Conservation (phyloP, 2,329 filamentous ascomycete genomes). For the Lecanicillium sp. region DNA sequence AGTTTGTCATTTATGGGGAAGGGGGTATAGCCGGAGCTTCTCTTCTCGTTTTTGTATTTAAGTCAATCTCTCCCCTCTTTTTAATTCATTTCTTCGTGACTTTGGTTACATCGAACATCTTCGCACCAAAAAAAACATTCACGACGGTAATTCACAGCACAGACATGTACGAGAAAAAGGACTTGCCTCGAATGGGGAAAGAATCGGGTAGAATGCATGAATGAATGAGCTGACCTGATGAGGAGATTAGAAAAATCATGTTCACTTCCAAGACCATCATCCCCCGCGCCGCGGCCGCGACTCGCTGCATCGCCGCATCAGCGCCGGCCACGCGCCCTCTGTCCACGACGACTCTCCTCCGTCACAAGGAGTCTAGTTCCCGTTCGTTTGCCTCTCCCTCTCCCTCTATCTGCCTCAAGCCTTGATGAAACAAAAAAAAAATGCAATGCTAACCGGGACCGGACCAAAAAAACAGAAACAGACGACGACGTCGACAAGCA, state of each 20-base stretch:
- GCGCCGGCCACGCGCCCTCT: not conserved
- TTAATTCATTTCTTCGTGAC: too few species aligned
- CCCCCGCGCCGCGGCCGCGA: conserved; percentile 3
- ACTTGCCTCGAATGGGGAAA: too few species aligned
- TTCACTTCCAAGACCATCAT: conserved; percentile 6
- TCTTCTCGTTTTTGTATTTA: not conserved
- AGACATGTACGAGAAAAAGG: too few species aligned
- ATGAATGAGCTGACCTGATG: not conserved
- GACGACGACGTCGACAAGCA: conserved; percentile 46
- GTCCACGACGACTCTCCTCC: not conserved
- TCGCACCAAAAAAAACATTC: too few species aligned
- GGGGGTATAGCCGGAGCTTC: too few species aligned
- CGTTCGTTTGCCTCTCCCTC: conserved; percentile 1
- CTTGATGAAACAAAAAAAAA: not conserved
- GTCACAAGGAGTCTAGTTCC: conserved; percentile 13
- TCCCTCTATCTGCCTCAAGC: not conserved
- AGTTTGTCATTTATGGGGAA: conserved; percentile 1
- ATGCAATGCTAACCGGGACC: too few species aligned
- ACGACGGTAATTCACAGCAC: too few species aligned
- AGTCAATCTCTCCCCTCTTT: not conserved
- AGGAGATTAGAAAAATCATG: not conserved
- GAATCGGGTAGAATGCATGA: too few species aligned
- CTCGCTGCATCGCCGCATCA: not conserved
- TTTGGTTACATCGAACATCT: too few species aligned
- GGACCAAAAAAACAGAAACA: too few species aligned